Base-by-base conservation (phyloP, 2,329 filamentous ascomycete genomes). In the Aureobasidium sp. region DNA sequence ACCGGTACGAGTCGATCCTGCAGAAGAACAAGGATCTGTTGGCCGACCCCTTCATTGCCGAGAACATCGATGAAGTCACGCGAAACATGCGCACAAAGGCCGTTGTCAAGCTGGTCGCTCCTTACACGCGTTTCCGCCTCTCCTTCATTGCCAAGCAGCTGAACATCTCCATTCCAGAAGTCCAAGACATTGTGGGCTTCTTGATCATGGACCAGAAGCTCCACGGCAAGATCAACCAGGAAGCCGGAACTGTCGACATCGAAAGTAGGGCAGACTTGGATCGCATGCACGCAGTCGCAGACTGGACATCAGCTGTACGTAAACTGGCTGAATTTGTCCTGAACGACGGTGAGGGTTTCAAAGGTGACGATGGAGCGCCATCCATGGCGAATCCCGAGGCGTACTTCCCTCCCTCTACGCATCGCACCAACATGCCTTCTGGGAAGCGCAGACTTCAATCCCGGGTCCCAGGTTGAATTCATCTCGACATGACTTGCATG, bases 21-120 rank as follows among this genome's bases (percentile, higher is more conserved):
- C 86, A 90, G 70, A 87, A 87, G 70, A 95, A 97, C 77, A 87
- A 87, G 70, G 94, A 97, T 71, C 87, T 99, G 29, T 81, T 97
- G 42, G 86, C 88, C 14, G 94, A 99, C 73, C 87, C 90, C 0
- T 99, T 97, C 77, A 99, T 99, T 69, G 93, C 93, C 31, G 94
- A 97, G 77, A 97, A 99, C 73, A 99, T 99, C 68, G 94, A 97
- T 75, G 94, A 99, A 77, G 93, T 99, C 62, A 99, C 93, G 58
- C 89, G 94, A 47, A 97, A 94, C 75, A 96, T 99, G 88, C 89
- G 94, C 61, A 97, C 92, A 67, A 97, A 97, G 80, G 93, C 92
- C 1, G 87, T 97, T 11, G 79, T 96, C 66, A 96, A 94, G 77
- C 81, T 97, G 27, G 94, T 97, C 66, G 91, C 91, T 5, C 94